Evolutionary conservation across 73 alveolate species (phyloP).

Genomic region (Blepharisma stoltei): DNA sequence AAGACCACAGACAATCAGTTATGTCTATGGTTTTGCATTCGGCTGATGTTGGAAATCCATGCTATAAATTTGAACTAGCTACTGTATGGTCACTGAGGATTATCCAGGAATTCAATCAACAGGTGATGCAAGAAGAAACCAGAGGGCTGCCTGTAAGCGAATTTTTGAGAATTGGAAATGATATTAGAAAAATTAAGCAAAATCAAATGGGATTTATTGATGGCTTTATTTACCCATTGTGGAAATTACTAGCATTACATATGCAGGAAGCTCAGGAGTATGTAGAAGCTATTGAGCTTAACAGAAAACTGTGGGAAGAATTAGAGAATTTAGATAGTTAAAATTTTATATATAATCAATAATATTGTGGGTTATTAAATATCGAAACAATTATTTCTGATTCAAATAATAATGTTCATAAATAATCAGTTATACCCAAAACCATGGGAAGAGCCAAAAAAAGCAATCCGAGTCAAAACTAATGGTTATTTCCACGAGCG

Average conservation of each 20-base stretch:
- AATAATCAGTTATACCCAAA: not conserved
- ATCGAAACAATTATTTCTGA: too few species aligned
- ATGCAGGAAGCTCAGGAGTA: not conserved
- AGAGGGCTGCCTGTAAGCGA: not conserved
- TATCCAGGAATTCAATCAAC: constrained; percentile 13
- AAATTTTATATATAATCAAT: too few species aligned
- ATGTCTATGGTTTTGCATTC: not conserved
- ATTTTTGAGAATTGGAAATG: constrained; percentile 5
- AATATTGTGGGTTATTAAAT: too few species aligned
- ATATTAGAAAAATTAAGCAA: constrained; percentile 5
- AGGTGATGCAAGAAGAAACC: constrained; percentile 5
- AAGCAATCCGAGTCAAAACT: not conserved
- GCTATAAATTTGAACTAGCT: not conserved
- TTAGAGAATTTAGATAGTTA: not conserved
- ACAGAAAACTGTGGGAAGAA: not conserved
- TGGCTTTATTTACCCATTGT: not conserved
- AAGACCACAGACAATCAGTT: not conserved
- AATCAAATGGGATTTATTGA: constrained; percentile 26
- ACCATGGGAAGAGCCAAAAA: constrained; percentile 27
- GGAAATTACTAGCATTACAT: not conserved
- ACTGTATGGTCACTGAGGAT: constrained; percentile 1
- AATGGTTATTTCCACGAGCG: constrained; percentile 9
- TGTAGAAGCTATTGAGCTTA: not conserved
- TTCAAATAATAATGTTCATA: too few species aligned
- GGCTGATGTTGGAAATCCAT: constrained; percentile 26